Evolutionary conservation across 345 rosid species (phyloP).

Genomic region (Corymbia maculata): DNA sequence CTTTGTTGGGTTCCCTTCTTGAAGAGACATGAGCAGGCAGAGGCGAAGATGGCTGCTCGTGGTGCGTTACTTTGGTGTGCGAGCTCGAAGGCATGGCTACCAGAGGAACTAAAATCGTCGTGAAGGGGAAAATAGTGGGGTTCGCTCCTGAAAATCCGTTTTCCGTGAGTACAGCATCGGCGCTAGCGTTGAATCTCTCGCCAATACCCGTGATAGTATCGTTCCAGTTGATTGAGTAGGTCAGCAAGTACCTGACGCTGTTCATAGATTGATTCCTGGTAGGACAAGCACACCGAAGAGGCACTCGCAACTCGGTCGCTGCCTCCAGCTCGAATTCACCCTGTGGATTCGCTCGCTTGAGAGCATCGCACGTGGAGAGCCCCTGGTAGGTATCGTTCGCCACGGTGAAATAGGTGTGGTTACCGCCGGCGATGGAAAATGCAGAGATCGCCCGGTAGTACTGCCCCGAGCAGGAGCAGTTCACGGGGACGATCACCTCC

Average conservation of each 20-base stretch:
- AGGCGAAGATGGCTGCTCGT: neutral
- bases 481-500: conserved; percentile 36
- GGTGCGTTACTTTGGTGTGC: conserved; percentile 11
- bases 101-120: conserved; percentile 41
- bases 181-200: conserved; percentile 22
- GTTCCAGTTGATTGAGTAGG: conserved; percentile 18
- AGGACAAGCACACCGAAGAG: conserved; percentile 46
- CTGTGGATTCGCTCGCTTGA: conserved; percentile 7
- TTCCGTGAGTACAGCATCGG: conserved; percentile 12
- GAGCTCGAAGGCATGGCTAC: conserved; percentile 21
- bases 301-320: conserved; percentile 11
- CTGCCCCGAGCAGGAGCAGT: conserved; percentile 21
- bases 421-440: neutral
- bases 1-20: conserved; percentile 5
- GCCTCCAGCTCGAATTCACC: neutral
- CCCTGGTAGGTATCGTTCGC: conserved; percentile 20
- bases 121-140: conserved; percentile 14
- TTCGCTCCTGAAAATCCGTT: conserved; percentile 18
- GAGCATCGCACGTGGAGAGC: conserved; percentile 19
- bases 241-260: conserved; percentile 28
- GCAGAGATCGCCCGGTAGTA: conserved; percentile 23
- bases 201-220: conserved; percentile 17
- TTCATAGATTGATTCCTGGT: conserved; percentile 17
- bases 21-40: conserved; percentile 6
- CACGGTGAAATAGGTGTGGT: conserved; percentile 3